Percentiles rank a stretch among this genome's conserved stretches.
Evolutionary conservation across 371 early-diverging fungal genomes (phyloP).

Genomic region (Zychaea mexicana): DNA sequence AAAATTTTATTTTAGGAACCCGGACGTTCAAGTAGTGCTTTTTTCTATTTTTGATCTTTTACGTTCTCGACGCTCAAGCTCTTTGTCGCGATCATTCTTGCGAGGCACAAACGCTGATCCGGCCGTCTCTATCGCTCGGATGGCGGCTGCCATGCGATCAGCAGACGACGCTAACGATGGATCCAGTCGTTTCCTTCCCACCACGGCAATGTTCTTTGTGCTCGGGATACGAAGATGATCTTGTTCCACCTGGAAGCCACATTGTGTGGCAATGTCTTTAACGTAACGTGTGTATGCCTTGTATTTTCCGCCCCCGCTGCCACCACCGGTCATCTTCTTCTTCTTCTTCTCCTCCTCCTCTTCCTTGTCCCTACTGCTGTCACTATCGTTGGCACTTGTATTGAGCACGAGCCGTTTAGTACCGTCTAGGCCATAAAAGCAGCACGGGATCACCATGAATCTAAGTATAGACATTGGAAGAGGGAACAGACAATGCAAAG

Average conservation of each 20-base stretch:
- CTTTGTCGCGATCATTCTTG: slow-evolving; percentile 62
- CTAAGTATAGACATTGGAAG: slow-evolving; percentile 15
- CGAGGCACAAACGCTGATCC: slow-evolving; percentile 57
- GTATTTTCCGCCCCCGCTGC: slow-evolving; percentile 61
- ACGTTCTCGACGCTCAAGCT: slow-evolving; percentile 40
- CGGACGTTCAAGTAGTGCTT: background rate
- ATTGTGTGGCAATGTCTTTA: slow-evolving; percentile 49
- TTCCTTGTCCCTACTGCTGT: slow-evolving; percentile 21
- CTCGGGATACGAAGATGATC: slow-evolving; percentile 86
- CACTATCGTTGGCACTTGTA: background rate
- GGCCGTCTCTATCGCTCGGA: slow-evolving; percentile 20
- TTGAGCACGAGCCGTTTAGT: slow-evolving; percentile 43
- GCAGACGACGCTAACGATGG: slow-evolving; percentile 6
- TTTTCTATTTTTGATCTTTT: slow-evolving; percentile 42
- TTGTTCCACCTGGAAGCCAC: slow-evolving; percentile 67
- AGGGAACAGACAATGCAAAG: no score
- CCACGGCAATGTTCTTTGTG: slow-evolving; percentile 84
- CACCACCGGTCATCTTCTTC: no score
- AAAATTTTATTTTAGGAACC: slow-evolving; percentile 6
- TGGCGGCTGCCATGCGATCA: slow-evolving; percentile 20
- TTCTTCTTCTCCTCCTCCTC: slow-evolving; percentile 45
- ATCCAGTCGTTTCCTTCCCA: slow-evolving; percentile 57
- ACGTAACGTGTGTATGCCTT: slow-evolving; percentile 73
- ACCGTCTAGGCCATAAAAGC: slow-evolving; percentile 76
- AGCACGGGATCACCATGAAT: slow-evolving; percentile 65